Percentiles rank a stretch among this genome's conserved stretches.
phyloP scores from a whole-genome alignment of 106 monocot genomes.

The Acanthochlamys bracteata region DNA sequence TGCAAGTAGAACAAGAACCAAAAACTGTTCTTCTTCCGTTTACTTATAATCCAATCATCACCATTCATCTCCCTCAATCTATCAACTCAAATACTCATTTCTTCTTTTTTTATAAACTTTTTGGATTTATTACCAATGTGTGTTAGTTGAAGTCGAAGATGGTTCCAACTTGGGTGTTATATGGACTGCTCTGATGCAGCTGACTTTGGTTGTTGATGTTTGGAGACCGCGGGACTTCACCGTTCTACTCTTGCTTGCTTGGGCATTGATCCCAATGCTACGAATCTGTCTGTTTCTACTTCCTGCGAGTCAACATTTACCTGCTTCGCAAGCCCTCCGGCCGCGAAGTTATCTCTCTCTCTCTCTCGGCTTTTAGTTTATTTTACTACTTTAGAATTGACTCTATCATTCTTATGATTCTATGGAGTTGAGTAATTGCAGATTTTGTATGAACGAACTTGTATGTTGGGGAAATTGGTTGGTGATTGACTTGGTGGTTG shows the following conservation, averaged over 20 bases:
- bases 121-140: too few relatives aligned
- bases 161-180: slow-evolving; percentile 20
- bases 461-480: too few relatives aligned
- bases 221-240: slow-evolving; percentile 10
- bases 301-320: neutral
- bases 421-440: too few relatives aligned
- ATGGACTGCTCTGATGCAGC: slow-evolving; percentile 23
- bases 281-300: slow-evolving; percentile 15
- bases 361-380: neutral
- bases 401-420: too few relatives aligned
- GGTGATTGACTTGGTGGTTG: too few relatives aligned
- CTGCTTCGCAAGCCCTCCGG: slow-evolving; percentile 39
- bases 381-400: neutral
- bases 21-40: too few relatives aligned
- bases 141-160: neutral
- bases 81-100: too few relatives aligned
- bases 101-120: too few relatives aligned
- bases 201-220: slow-evolving; percentile 8
- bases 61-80: too few relatives aligned
- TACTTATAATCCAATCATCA: too few relatives aligned
- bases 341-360: slow-evolving; percentile 35
- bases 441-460: too few relatives aligned
- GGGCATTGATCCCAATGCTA: slow-evolving; percentile 14
- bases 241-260: slow-evolving; percentile 2
- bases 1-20: too few relatives aligned